Evolutionary conservation across 345 rosid species (phyloP), one percentile per base, ranked within the genome.

Genomic region (Turritis glabra): DNA sequence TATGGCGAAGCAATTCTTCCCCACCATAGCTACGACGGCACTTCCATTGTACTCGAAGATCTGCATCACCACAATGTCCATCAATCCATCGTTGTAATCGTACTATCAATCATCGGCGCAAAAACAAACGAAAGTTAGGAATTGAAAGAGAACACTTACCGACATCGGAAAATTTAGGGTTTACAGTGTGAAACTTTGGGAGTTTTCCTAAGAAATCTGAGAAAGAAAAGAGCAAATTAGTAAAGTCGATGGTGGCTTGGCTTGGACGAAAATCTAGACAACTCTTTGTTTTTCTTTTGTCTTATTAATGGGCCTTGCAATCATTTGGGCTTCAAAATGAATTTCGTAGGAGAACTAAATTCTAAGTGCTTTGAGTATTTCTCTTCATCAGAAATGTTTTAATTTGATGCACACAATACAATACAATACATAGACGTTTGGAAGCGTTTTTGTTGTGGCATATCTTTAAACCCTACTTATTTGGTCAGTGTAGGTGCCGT

Each of bases 11-110:
- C 98, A 94, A 75, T 94, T 89, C 87, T 89, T 94, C 21, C 98
- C 98, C 5, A 94, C 98, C 98, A 94, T 94, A 8, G 97, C 98
- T 14, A 94, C 84, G 13, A 91, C 84, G 37, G 98, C 97, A 67
- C 98, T 94, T 44, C 98, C 97, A 84, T 94, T 94, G 84, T 94
- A 94, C 80, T 94, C 98, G 71, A 86, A 86, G 87, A 94, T 88
- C 98, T 94, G 84, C 58, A 79, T 8, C 61, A n/a, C 21, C 71
- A 43, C 55, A 30, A 29, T 25, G 23, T 17, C 29, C 18, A 58
- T 21, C 66, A 11, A 57, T 26, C 15, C 18, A 66, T 23, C 22
- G 50, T 17, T 25, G 15, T 12, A 13, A 27, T 44, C 25, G 8
- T 7, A 27, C 44, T 5, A 41, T 56, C 33, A 32, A 52, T 65